phyloP scores from a whole-genome alignment of 768 basidiomycete genomes.

The Russula lepida region DNA sequence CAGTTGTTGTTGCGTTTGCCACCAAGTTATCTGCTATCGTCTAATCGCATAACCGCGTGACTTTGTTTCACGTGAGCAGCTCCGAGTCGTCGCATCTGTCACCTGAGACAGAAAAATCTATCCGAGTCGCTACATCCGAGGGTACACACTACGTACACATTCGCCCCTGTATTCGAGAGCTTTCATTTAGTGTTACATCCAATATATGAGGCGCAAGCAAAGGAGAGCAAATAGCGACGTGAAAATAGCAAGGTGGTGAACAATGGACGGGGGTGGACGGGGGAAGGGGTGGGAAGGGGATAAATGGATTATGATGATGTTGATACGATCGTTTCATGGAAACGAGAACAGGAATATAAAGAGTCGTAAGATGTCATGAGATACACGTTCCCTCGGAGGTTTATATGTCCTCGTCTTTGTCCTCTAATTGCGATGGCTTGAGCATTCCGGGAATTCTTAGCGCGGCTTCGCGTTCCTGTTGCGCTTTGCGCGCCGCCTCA shows the following conservation, averaged over 20 bases:
- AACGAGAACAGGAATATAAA: conserved; percentile 13
- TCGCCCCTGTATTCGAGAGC: conserved; percentile 12
- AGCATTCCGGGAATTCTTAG: conserved; percentile 97
- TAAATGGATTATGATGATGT: conserved; percentile 13
- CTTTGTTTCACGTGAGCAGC: not conserved
- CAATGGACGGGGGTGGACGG: conserved; percentile 2
- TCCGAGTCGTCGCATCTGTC: too few relatives aligned
- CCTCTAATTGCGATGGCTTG: conserved; percentile 90
- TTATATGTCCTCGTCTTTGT: conserved; percentile 84
- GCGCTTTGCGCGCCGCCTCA: conserved; percentile 66
- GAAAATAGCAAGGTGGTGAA: conserved; percentile 12
- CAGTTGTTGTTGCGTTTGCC: not conserved
- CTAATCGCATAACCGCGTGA: not conserved
- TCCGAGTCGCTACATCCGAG: conserved; percentile 18
- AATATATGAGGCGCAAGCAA: conserved; percentile 17
- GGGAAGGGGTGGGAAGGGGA: conserved; percentile 2
- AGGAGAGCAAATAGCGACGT: conserved; percentile 17
- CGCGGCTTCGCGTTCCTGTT: conserved; percentile 80
- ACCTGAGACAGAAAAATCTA: not conserved
- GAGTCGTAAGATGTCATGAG: conserved; percentile 16
- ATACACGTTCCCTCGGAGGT: conserved; percentile 1
- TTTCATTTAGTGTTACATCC: conserved; percentile 20
- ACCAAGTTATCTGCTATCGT: not conserved
- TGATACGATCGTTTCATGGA: conserved; percentile 8
- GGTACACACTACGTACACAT: conserved; percentile 25